A percentile compares a stretch with the other conserved stretches of the same genome.
phyloP scores from a whole-genome alignment of 371 early-diverging fungal species.

The Mucor saturninus region DNA sequence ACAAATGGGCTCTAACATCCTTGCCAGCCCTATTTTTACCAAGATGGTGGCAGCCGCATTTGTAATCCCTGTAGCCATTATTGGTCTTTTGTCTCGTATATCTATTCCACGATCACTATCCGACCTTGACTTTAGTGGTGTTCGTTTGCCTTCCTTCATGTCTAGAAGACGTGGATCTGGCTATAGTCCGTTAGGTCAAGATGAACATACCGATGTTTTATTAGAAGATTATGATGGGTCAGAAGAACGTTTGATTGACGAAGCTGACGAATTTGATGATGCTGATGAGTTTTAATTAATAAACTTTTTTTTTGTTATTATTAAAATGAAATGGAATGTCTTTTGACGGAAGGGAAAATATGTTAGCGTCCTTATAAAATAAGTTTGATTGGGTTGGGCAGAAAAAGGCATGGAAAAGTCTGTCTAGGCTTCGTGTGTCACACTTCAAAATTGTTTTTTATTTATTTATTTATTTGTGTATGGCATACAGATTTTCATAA shows the following conservation, averaged over 20 bases:
- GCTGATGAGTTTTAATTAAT: constrained; percentile 45
- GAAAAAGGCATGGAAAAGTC: no score
- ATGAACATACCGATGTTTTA: constrained; percentile 51
- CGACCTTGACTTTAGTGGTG: constrained; percentile 33
- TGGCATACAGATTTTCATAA: no score
- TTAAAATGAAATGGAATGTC: no score
- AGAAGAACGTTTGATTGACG: constrained; percentile 46
- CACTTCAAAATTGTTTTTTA: no score
- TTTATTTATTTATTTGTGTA: no score
- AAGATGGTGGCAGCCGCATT: constrained; percentile 46
- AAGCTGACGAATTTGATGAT: constrained; percentile 47
- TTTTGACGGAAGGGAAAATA: no score
- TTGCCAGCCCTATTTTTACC: constrained; percentile 40
- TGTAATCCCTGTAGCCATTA: constrained; percentile 48
- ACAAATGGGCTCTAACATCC: constrained; percentile 22
- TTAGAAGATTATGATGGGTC: constrained; percentile 57
- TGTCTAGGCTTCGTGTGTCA: no score
- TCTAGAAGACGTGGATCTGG: constrained; percentile 27
- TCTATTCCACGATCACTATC: constrained; percentile 38
- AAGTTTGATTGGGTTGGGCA: no score
- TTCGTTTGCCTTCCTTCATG: constrained; percentile 36
- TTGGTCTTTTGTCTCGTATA: constrained; percentile 46
- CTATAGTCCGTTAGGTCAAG: constrained; percentile 52
- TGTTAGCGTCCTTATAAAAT: no score
- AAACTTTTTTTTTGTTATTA: no score